Percentiles rank a stretch among this genome's conserved stretches.
Conservation (phyloP, 441 rosid genomes). For the Gossypium davidsonii region DNA sequence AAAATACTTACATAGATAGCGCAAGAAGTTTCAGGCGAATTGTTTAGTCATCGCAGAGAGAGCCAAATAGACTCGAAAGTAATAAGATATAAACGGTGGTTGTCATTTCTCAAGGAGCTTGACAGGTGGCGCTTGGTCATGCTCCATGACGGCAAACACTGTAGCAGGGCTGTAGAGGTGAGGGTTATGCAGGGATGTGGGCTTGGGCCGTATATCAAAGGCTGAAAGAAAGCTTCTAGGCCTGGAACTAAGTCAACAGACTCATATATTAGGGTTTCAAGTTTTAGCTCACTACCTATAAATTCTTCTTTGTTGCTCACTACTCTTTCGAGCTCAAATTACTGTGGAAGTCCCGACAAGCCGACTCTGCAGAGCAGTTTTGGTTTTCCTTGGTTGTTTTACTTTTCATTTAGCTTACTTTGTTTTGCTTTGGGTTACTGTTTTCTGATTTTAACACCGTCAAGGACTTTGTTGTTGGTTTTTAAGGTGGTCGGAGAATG, state of each 20-base stretch:
- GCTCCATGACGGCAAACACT: not conserved
- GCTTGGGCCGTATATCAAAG: not conserved
- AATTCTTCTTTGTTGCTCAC: not conserved
- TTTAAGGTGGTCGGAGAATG: not conserved
- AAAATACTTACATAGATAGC: slow-evolving; percentile 22
- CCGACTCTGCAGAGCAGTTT: not conserved
- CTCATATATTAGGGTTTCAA: not conserved
- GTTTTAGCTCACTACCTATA: not conserved
- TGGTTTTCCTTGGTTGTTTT: not conserved
- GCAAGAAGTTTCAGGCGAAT: slow-evolving; percentile 20
- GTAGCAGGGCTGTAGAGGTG: not conserved
- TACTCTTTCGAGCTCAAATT: not conserved
- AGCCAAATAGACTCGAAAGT: no score
- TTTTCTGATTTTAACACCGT: not conserved
- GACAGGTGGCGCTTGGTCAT: not conserved
- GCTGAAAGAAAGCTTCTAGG: not conserved
- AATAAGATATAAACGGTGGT: not conserved
- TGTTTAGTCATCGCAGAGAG: slow-evolving; percentile 24
- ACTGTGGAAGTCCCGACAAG: not conserved
- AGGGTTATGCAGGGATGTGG: not conserved
- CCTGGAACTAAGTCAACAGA: not conserved
- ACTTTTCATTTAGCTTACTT: not conserved
- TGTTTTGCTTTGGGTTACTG: not conserved
- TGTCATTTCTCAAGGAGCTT: not conserved
- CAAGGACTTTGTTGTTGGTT: not conserved